phyloP scores from a whole-genome alignment of 1,139 yeast species.

The Kluyveromyces marxianus region DNA sequence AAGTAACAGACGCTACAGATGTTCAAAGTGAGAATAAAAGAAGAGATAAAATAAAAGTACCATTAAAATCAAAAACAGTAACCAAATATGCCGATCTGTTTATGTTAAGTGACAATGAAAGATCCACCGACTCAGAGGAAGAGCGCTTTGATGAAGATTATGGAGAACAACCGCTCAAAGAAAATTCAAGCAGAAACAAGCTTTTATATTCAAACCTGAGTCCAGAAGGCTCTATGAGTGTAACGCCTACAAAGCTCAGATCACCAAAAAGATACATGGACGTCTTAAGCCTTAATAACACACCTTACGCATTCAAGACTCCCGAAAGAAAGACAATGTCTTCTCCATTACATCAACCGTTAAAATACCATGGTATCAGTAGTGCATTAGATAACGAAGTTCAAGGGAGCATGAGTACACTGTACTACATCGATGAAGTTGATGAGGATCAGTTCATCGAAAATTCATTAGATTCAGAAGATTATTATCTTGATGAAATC shows the following conservation, averaged over 20 bases:
- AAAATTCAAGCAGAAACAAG: background rate
- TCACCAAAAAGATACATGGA: conserved; percentile 1
- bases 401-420: conserved; percentile 26
- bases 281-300: background rate
- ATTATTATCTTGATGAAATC: conserved; percentile 41
- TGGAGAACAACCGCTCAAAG: background rate
- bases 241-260: conserved; percentile 1
- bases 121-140: conserved; percentile 2
- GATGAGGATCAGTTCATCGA: conserved; percentile 28
- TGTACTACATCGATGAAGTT: conserved; percentile 30
- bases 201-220: background rate
- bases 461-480: conserved; percentile 15
- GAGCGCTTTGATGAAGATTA: background rate
- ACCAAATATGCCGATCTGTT: conserved; percentile 23
- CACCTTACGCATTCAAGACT: background rate
- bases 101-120: conserved; percentile 22
- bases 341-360: conserved; percentile 21
- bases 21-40: background rate
- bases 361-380: conserved; percentile 30
- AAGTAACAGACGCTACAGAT: background rate
- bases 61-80: conserved; percentile 2
- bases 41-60: background rate
- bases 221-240: no score
- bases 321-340: background rate
- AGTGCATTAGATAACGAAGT: conserved; percentile 27